These are phyloP conservation scores for Phytophthora sp. DNA, from an alignment of 352 stramenopile genomes.

Conservation along the genomic window DNA sequence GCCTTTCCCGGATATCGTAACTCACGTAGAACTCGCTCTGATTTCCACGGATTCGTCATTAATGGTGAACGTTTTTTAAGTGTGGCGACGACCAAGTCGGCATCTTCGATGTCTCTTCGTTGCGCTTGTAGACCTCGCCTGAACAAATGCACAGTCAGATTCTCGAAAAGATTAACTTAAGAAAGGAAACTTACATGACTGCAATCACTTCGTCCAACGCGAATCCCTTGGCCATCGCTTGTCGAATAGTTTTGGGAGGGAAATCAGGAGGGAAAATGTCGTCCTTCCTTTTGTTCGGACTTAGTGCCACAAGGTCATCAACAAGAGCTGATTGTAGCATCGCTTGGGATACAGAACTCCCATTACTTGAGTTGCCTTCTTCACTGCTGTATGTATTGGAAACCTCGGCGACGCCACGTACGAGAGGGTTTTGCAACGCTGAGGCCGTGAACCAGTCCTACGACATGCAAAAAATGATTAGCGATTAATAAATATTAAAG, in stretches of 20 bases:
- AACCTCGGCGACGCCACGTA: constrained; percentile 39
- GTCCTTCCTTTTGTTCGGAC: constrained; percentile 46
- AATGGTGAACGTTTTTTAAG: constrained; percentile 54
- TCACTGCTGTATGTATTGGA: constrained; percentile 38
- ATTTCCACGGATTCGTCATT: constrained; percentile 63
- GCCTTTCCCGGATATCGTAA: constrained; percentile 7
- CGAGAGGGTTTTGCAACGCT: constrained; percentile 55
- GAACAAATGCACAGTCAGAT: neutral
- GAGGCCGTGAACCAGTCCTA: constrained; percentile 65
- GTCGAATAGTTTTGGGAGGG: constrained; percentile 51
- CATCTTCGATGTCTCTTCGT: constrained; percentile 45
- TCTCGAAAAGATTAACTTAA: neutral
- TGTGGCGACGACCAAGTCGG: constrained; percentile 44
- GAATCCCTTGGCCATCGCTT: constrained; percentile 62
- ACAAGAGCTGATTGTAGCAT: constrained; percentile 51
- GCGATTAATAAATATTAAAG: neutral
- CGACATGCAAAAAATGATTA: too few relatives aligned
- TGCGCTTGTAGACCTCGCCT: constrained; percentile 66
- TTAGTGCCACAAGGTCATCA: constrained; percentile 54
- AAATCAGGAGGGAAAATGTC: constrained; percentile 64
- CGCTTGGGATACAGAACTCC: constrained; percentile 35
- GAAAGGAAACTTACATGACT: constrained; percentile 54
- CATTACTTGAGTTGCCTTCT: constrained; percentile 12
- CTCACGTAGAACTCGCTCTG: constrained; percentile 41
- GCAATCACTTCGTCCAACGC: constrained; percentile 50